Percentiles rank a stretch among this genome's conserved stretches.
Evolutionary conservation across 495 filamentous ascomycete species (phyloP).

Genomic region (Chaetomium fimeti): DNA sequence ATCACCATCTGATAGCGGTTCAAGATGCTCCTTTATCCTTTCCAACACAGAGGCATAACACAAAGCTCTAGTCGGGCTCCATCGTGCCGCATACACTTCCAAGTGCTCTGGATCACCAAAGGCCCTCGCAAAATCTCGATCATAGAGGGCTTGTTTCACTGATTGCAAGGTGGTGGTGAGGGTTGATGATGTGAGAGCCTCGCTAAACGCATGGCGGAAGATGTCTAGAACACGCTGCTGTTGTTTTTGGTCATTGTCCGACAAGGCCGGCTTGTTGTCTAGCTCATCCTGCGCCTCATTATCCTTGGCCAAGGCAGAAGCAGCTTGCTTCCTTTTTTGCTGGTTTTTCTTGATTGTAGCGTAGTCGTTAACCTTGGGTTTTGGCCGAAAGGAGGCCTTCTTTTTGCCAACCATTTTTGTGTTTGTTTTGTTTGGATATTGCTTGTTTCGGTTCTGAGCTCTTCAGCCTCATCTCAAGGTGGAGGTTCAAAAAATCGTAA

Average conservation of each 20-base stretch:
- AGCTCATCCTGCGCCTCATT: neutral
- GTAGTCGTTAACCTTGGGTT: neutral
- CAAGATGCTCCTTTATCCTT: slow-evolving; percentile 46
- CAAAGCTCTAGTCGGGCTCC: slow-evolving; percentile 78
- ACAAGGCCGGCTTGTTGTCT: neutral
- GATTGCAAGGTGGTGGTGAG: slow-evolving; percentile 61
- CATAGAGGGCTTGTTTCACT: slow-evolving; percentile 79
- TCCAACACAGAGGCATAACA: slow-evolving; percentile 70
- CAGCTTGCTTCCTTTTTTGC: neutral
- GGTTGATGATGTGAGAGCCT: slow-evolving; percentile 38
- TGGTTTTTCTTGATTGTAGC: neutral
- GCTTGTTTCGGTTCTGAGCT: slow-evolving; percentile 10
- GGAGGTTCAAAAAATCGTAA: neutral
- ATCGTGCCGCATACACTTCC: slow-evolving; percentile 79
- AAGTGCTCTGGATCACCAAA: slow-evolving; percentile 69
- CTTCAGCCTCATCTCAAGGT: slow-evolving; percentile 15
- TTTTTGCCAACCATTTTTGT: slow-evolving; percentile 12
- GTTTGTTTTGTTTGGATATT: slow-evolving; percentile 12
- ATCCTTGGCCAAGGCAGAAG: neutral
- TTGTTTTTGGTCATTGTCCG: slow-evolving; percentile 31
- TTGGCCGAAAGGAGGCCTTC: neutral
- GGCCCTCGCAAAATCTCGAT: slow-evolving; percentile 75
- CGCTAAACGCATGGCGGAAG: slow-evolving; percentile 63
- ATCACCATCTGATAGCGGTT: slow-evolving; percentile 14
- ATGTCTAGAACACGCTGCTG: slow-evolving; percentile 77